phyloP scores from a whole-genome alignment of 192 early-diverging fungal genomes.

The Backusella liffmaniae region DNA sequence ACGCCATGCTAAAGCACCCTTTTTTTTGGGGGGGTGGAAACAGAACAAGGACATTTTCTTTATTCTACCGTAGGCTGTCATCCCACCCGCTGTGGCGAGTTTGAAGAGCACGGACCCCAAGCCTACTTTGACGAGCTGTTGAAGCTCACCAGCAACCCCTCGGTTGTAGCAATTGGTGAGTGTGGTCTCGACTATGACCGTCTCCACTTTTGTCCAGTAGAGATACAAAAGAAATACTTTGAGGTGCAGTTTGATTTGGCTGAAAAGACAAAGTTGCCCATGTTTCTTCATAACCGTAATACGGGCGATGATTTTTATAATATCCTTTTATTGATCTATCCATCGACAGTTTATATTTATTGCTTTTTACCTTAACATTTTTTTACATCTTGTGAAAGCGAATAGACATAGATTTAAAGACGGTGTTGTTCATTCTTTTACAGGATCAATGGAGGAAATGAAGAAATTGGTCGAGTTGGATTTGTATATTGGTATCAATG shows the following conservation, averaged over 20 bases:
- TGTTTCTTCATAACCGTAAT: slow-evolving; percentile 92
- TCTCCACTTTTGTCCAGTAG: slow-evolving; percentile 76
- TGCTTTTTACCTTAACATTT: not conserved
- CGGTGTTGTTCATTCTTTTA: slow-evolving; percentile 93
- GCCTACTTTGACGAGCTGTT: slow-evolving; percentile 60
- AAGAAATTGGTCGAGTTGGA: slow-evolving; percentile 61
- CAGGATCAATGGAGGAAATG: slow-evolving; percentile 69
- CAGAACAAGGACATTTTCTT: slow-evolving; percentile 38
- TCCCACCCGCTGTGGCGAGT: slow-evolving; percentile 79
- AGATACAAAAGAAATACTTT: slow-evolving; percentile 78
- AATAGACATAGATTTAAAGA: slow-evolving; percentile 60
- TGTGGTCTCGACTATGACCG: slow-evolving; percentile 96
- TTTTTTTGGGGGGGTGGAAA: not conserved
- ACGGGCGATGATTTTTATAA: slow-evolving; percentile 77
- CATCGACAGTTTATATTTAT: no score
- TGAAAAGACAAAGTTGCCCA: slow-evolving; percentile 70
- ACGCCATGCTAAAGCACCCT: no score
- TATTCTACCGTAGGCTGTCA: slow-evolving; percentile 85
- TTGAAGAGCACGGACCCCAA: slow-evolving; percentile 61
- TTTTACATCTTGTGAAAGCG: slow-evolving; percentile 42
- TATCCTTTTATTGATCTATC: slow-evolving; percentile 31
- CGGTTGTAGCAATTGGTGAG: slow-evolving; percentile 92
- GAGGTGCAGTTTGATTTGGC: slow-evolving; percentile 78
- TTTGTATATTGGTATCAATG: slow-evolving; percentile 93
- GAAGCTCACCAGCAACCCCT: slow-evolving; percentile 39